Percentiles rank a stretch among this genome's conserved stretches.
Conservation (phyloP, 2,329 filamentous ascomycete genomes). For the Phoma herbarum region DNA sequence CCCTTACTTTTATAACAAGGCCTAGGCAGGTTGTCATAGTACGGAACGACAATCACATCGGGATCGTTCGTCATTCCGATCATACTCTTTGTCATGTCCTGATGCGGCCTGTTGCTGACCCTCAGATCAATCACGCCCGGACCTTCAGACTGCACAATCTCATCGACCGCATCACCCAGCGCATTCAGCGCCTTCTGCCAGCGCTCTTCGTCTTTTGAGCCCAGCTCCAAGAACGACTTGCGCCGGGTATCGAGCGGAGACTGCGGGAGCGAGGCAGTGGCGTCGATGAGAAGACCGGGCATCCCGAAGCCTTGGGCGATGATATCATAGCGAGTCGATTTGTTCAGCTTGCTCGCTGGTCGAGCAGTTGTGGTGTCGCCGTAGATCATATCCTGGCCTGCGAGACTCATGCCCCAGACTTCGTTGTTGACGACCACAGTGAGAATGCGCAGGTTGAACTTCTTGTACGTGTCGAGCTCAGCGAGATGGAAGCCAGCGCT, state of each 20-base stretch:
- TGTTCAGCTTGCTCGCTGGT: constrained; percentile 43
- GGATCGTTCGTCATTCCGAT: constrained; percentile 55
- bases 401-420: constrained; percentile 57
- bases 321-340: constrained; percentile 51
- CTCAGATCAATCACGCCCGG: constrained; percentile 55
- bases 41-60: constrained; percentile 58
- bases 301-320: constrained; percentile 55
- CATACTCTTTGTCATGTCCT: constrained; percentile 52
- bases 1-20: constrained; percentile 35
- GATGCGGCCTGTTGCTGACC: constrained; percentile 43
- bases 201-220: constrained; percentile 22
- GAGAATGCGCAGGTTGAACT: constrained; percentile 52
- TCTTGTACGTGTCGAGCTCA: constrained; percentile 57
- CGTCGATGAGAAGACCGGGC: constrained; percentile 27
- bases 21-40: constrained; percentile 59
- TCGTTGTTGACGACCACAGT: constrained; percentile 58
- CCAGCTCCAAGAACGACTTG: constrained; percentile 19
- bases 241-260: constrained; percentile 16
- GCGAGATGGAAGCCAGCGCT: constrained; percentile 58
- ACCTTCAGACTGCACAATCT: constrained; percentile 38
- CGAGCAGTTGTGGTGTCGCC: constrained; percentile 42
- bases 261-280: constrained; percentile 25
- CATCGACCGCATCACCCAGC: constrained; percentile 40
- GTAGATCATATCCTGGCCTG: constrained; percentile 58
- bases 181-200: constrained; percentile 33